Evolutionary conservation across 805 yeast species (phyloP), one percentile per base, ranked within the genome.

Genomic region (Zygosaccharomyces kombuchaensis): DNA sequence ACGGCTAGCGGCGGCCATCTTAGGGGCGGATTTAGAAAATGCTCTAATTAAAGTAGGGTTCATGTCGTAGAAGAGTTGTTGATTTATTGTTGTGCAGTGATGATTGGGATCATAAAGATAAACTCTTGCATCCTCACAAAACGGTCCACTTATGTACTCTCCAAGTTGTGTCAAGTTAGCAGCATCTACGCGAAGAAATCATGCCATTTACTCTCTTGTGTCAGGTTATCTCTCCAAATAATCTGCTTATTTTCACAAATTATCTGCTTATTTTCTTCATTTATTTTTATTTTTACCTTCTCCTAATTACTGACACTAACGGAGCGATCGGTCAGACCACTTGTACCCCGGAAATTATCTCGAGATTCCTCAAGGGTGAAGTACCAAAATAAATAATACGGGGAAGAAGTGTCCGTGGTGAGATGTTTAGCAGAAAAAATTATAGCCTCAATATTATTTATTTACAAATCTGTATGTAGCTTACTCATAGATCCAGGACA

Each of bases 401-500:
- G 17, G 9, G 34, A 16, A 17, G 17, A 29, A 27, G 23, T 25
- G n/a, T 22, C n/a, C n/a, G 31, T 26, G 30, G 36, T n/a, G 36
- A 25, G 19, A 40, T 22, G 30, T 9, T 19, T 9, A 22, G 17
- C 14, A 22, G 9, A 27, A 23, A 37, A 3, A 19, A 21, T 16
- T n/a, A 37, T 17, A 12, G 29, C 21, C 12, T 3, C 14, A 29
- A 29, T 29, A 29, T 29, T 29, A 29, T 35, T 26, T 42, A 42
- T 42, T 32, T 37, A 41, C 40, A 45, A 38, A 36, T 26, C n/a
- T 31, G 32, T 29, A 10, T 31, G 32, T 29, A 3, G 36, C 9
- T 75, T 85, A 89, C 75, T 90, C 98, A 85, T 93, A 93, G 73
- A 93, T 78, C 96, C 97, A 89, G 57, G 81, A 78, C 76, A 76